phyloP scores from a whole-genome alignment of 2,329 filamentous ascomycete species.

The Mycosphaerella arachidis region DNA sequence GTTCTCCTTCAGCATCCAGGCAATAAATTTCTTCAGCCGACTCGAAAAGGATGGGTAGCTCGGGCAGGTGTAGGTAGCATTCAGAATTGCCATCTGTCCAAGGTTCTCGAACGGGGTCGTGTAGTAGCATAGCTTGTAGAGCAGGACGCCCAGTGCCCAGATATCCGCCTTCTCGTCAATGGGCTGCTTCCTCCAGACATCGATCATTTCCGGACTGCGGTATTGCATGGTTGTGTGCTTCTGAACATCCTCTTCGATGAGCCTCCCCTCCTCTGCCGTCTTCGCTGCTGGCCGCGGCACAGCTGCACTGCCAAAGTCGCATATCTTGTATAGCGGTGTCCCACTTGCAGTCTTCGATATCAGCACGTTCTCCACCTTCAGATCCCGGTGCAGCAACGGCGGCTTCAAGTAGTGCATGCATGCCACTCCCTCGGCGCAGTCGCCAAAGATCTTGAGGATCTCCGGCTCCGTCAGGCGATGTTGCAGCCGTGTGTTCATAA shows the following conservation, averaged over 20 bases:
- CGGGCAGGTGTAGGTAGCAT: constrained; percentile 90
- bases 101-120: constrained; percentile 98
- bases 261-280: constrained; percentile 78
- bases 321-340: constrained; percentile 84
- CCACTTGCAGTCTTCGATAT: constrained; percentile 61
- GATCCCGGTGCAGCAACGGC: constrained; percentile 81
- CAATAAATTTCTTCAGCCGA: constrained; percentile 81
- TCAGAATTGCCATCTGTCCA: constrained; percentile 93
- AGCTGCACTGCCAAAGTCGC: constrained; percentile 93
- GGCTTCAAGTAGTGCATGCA: constrained; percentile 99
- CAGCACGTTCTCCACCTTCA: constrained; percentile 97
- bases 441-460: constrained; percentile 93
- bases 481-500: constrained; percentile 97
- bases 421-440: constrained; percentile 91
- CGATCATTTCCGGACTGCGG: constrained; percentile 96
- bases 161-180: constrained; percentile 99
- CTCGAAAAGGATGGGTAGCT: constrained; percentile 86
- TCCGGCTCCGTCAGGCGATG: constrained; percentile 96
- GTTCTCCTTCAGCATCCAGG: constrained; percentile 85
- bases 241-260: constrained; percentile 96
- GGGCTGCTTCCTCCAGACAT: constrained; percentile 91
- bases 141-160: constrained; percentile 88
- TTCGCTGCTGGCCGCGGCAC: constrained; percentile 77
- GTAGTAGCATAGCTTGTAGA: constrained; percentile 99
- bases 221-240: constrained; percentile 97